Evolutionary conservation across 2,329 filamentous ascomycete genomes (phyloP), one percentile per base, ranked within the genome.

Genomic region (Penicillium hordei): DNA sequence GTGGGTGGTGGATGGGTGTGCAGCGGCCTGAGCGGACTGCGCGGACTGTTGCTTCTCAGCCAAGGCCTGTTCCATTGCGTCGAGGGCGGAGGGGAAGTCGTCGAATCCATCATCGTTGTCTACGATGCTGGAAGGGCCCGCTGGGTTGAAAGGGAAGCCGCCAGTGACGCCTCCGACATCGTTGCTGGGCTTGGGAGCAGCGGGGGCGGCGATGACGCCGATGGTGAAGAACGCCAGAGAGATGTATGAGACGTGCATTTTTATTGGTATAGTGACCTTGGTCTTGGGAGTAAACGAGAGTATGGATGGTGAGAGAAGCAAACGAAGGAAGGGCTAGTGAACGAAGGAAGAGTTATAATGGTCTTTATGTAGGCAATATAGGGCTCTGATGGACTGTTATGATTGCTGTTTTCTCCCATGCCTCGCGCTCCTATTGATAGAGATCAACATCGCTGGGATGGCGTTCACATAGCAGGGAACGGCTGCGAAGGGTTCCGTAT

Each of bases 141-240:
- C 15, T 4, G 60, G 23, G 42, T 59, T 55, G 52, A 66, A 66
- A 13, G 64, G 64, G 54, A 59, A 67, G 21, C 48, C 59, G 43
- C 46, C 46, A 19, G 33, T 13, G 7, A 42, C 40, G 17, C 29
- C 43, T 8, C 17, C 57, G 33, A 65, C 60, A 2, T 60, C 45
- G 10, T 49, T 39, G 39, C 23, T 2, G 1, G 60, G 40, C 25
- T 58, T 56, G 10, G 60, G 60, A 19, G 55, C 55, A 10, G 60
- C 58, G 3, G 65, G 65, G 1, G 63, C 61, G 12, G 61, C 65
- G n/a, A 57, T 66, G 7, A 72, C 74, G 17, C 70, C 53, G 42
- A 76, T 49, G 48, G 73, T 73, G 31, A 74, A 66, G 9, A 71
- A 46, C 27, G 61, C 65, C 55, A 66, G 48, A 34, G 65, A 65